These are phyloP conservation scores for Aureobasidium sp. DNA, from an alignment of 2,329 filamentous ascomycete species.

Conservation along the genomic window DNA sequence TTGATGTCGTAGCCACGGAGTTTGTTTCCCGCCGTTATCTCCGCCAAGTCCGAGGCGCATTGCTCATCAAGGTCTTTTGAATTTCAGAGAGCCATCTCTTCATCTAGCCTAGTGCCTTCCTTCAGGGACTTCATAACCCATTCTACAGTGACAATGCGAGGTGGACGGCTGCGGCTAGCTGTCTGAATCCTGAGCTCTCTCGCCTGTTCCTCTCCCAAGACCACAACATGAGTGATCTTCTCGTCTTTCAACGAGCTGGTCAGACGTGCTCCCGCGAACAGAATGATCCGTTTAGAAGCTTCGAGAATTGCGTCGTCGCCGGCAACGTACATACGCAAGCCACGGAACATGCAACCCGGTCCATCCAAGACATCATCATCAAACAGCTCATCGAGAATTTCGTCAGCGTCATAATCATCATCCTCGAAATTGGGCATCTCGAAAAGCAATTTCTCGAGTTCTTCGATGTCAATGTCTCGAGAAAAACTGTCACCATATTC, in stretches of 20 bases:
- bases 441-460: slow-evolving; percentile 49
- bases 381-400: slow-evolving; percentile 45
- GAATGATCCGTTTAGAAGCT: slow-evolving; percentile 47
- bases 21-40: background rate
- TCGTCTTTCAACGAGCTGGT: slow-evolving; percentile 45
- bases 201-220: slow-evolving; percentile 43
- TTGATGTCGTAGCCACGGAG: background rate
- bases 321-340: slow-evolving; percentile 39
- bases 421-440: slow-evolving; percentile 47
- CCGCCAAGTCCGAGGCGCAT: background rate
- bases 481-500: slow-evolving; percentile 76
- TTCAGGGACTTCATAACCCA: slow-evolving; percentile 81
- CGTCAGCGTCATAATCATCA: slow-evolving; percentile 38
- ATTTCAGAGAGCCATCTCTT: slow-evolving; percentile 45
- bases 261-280: slow-evolving; percentile 62
- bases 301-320: slow-evolving; percentile 24
- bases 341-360: slow-evolving; percentile 48
- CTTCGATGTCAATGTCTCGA: slow-evolving; percentile 57
- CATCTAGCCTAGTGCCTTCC: slow-evolving; percentile 71
- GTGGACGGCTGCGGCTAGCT: slow-evolving; percentile 36
- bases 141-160: slow-evolving; percentile 58
- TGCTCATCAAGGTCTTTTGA: background rate
- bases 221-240: slow-evolving; percentile 65
- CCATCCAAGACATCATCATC: slow-evolving; percentile 50
- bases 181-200: slow-evolving; percentile 34